Base-by-base conservation (phyloP, 768 basidiomycete species). In the Leccinellum rugosiceps region DNA sequence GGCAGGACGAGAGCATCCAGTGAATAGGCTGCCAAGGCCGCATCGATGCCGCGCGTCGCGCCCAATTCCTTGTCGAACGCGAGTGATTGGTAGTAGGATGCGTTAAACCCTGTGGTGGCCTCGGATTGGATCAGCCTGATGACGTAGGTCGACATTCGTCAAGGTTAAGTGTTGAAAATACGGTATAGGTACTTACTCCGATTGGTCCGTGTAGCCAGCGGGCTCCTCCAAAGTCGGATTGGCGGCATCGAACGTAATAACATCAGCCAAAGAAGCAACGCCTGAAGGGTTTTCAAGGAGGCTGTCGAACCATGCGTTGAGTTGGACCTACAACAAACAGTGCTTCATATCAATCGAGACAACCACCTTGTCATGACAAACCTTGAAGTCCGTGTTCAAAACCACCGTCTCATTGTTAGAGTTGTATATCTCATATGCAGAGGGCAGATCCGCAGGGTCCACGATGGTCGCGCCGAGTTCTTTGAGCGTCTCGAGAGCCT, bases 401-500 rank as follows among this genome's bases (percentile, higher is more conserved):
- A 86, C 85, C 15, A 82, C 67, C 0, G 75, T 80, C 65, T 87
- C 84, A 55, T 84, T 83, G 14, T 77, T 77, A 0, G 80, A 80
- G 3, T 62, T 58, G 19, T 76, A 62, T 11, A 83, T 76, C 53
- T 83, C 83, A 1, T 78, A 74, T 3, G 80, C 81, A 26, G 80
- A 80, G 0, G 85, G 83, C 25, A 87, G 66, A 64, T 86, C 82
- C 3, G 85, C 83, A 1, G 85, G 84, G 63, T 88, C 86, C 4
- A 87, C 75, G 14, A 88, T 72, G 1, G 78, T 76, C 19, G 79
- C 79, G 11, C 79, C 80, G 5, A 80, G 72, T 1, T 53, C 52
- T 23, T 69, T 63, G 31, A 80, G 66, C 2, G 68, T 72, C 56
- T 72, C 70, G n/a, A 81, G 55, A 3, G 77, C 73, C 9, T 69